A percentile compares a stretch with the other conserved stretches of the same genome.
phyloP scores from a whole-genome alignment of 345 rosid genomes.

The Lumnitzera littorea region DNA sequence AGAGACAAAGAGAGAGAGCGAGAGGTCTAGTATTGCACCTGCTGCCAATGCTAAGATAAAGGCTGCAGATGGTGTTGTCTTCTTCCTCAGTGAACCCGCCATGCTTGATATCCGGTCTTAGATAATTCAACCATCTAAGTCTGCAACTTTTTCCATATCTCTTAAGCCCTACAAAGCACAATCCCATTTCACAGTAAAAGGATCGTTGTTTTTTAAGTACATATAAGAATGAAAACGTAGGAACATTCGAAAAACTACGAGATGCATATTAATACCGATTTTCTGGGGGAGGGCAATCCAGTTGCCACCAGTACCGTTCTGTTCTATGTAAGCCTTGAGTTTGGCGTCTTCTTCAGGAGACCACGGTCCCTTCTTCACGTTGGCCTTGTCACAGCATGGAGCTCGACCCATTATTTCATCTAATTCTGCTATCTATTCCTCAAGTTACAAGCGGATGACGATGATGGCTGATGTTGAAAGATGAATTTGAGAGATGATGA shows the following conservation, averaged over 20 bases:
- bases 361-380: conserved; percentile 97
- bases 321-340: conserved; percentile 85
- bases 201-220: not conserved
- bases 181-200: not conserved
- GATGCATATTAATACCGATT: conserved; percentile 41
- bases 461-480: no score
- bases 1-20: conserved; percentile 2
- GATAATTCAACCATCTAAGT: conserved; percentile 92
- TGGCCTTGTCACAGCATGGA: conserved; percentile 93
- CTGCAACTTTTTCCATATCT: conserved; percentile 99
- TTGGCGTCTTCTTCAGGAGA: conserved; percentile 92
- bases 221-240: not conserved
- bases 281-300: conserved; percentile 99
- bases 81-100: conserved; percentile 99
- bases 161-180: conserved; percentile 52
- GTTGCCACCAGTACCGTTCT: conserved; percentile 81
- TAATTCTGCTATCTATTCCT: not conserved
- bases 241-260: not conserved
- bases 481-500: conserved; percentile 5
- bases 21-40: conserved; percentile 24
- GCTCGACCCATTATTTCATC: conserved; percentile 73
- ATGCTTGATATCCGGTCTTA: conserved; percentile 93
- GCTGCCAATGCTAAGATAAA: conserved; percentile 98
- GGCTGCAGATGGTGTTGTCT: conserved; percentile 94
- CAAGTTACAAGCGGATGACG: no score